phyloP scores from a whole-genome alignment of 306 rosid genomes.

The Ammopiptanthus mongolicus region DNA sequence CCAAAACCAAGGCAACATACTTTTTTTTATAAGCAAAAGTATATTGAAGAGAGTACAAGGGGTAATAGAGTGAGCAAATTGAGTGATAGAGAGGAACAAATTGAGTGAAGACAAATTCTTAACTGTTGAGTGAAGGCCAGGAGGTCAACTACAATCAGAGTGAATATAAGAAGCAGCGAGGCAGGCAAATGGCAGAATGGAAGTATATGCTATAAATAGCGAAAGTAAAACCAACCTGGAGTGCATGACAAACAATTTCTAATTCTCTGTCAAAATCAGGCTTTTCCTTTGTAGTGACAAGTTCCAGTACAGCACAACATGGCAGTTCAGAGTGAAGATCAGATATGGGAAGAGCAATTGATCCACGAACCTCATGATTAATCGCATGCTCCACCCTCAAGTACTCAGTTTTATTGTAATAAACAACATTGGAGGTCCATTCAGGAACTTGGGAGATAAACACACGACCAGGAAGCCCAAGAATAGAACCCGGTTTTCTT shows the following conservation, averaged over 20 bases:
- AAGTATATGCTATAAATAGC: not conserved
- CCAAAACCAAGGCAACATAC: not conserved
- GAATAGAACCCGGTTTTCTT: conserved; percentile 40
- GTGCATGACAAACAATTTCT: conserved; percentile 63
- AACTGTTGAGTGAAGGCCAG: not conserved
- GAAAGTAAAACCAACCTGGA: conserved; percentile 53
- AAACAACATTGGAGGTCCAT: conserved; percentile 90
- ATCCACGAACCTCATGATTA: conserved; percentile 75
- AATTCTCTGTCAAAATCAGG: conserved; percentile 68
- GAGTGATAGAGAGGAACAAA: not conserved
- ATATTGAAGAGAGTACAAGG: no score
- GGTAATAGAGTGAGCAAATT: no score
- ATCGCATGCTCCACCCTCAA: conserved; percentile 70
- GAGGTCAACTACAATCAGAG: not conserved
- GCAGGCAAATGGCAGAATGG: not conserved
- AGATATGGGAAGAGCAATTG: conserved; percentile 73
- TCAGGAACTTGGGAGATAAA: conserved; percentile 74
- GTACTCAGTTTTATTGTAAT: conserved; percentile 69
- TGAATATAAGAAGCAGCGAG: not conserved
- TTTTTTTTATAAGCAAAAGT: no score
- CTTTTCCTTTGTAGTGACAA: conserved; percentile 74
- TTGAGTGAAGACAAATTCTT: not conserved
- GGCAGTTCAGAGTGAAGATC: conserved; percentile 39
- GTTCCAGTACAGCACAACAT: conserved; percentile 83
- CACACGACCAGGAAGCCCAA: conserved; percentile 93